Evolutionary conservation across 2,329 filamentous ascomycete genomes (phyloP).

Genomic region (Sporothrix variecibatus): DNA sequence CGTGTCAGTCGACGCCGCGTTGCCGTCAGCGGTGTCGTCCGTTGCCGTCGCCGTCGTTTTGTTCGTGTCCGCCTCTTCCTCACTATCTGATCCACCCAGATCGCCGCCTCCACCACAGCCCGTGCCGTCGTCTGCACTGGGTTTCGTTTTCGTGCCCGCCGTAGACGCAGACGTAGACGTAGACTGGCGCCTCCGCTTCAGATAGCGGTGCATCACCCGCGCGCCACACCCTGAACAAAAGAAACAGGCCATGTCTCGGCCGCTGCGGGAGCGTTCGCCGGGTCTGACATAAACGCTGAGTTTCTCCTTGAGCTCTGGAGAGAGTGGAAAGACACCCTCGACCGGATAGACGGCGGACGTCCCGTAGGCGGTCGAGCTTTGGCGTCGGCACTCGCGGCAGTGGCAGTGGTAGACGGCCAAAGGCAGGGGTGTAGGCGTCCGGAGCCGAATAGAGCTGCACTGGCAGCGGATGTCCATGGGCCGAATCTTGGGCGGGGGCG

Average conservation of each 20-base stretch:
- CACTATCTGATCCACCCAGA: not conserved
- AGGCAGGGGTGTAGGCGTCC: slow-evolving; percentile 60
- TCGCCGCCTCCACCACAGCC: slow-evolving; percentile 23
- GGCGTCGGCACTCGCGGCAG: slow-evolving; percentile 65
- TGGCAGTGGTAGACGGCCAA: slow-evolving; percentile 71
- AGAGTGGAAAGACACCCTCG: slow-evolving; percentile 25
- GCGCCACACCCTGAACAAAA: slow-evolving; percentile 43
- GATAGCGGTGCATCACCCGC: slow-evolving; percentile 49
- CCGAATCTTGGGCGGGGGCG: not conserved
- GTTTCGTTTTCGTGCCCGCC: not conserved
- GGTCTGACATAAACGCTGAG: slow-evolving; percentile 26
- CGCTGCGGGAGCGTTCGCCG: slow-evolving; percentile 18
- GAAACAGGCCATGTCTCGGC: slow-evolving; percentile 32
- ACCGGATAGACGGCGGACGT: slow-evolving; percentile 30
- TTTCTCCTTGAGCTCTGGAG: not conserved
- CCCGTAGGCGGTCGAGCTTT: slow-evolving; percentile 54
- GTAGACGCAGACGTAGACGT: not conserved
- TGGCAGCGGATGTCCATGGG: slow-evolving; percentile 63
- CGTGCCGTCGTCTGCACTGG: not conserved
- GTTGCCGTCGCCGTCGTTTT: too few relatives aligned
- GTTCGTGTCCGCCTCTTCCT: not conserved
- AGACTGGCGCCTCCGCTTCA: not conserved
- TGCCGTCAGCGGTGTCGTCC: not conserved
- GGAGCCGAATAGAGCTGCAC: slow-evolving; percentile 65
- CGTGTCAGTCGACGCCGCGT: not conserved